A percentile compares a stretch with the other conserved stretches of the same genome.
Conservation (phyloP, 192 early-diverging fungal genomes). For the Ambispora gerdemannii region DNA sequence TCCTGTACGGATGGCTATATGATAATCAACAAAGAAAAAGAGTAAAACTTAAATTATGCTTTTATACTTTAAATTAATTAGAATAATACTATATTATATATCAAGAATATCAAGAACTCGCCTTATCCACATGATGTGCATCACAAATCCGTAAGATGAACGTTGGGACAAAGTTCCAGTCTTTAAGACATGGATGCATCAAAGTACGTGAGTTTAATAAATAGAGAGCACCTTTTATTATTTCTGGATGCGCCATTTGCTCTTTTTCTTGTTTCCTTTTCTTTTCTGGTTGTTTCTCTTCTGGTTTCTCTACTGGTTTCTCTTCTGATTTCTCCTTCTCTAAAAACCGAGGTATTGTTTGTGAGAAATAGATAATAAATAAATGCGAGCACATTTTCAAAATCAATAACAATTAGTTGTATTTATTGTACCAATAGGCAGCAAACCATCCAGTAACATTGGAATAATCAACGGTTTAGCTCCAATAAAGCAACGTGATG, state of each 20-base stretch:
- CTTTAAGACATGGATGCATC: conserved; percentile 49
- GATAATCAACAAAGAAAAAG: background rate
- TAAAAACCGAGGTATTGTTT: no score
- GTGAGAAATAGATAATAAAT: no score
- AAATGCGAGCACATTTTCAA: no score
- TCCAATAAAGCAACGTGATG: conserved; percentile 48
- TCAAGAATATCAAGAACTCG: background rate
- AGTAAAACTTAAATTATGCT: background rate
- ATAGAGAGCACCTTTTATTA: conserved; percentile 71
- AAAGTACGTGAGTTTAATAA: conserved; percentile 52
- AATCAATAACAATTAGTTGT: conserved; percentile 7
- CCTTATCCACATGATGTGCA: conserved; percentile 69
- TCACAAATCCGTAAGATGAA: conserved; percentile 55
- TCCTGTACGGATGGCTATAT: conserved; percentile 61
- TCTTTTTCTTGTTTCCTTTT: no score
- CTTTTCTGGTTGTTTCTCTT: no score
- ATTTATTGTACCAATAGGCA: conserved; percentile 33
- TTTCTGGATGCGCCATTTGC: no score
- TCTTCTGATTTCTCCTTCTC: no score
- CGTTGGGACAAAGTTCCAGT: conserved; percentile 53
- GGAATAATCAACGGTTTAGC: conserved; percentile 50
- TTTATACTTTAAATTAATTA: no score
- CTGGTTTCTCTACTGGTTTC: conserved; percentile 37
- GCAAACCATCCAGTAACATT: conserved; percentile 47
- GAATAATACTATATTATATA: no score